phyloP scores from a whole-genome alignment of 2,329 filamentous ascomycete species.

The Davidsoniella neocaledoniae region DNA sequence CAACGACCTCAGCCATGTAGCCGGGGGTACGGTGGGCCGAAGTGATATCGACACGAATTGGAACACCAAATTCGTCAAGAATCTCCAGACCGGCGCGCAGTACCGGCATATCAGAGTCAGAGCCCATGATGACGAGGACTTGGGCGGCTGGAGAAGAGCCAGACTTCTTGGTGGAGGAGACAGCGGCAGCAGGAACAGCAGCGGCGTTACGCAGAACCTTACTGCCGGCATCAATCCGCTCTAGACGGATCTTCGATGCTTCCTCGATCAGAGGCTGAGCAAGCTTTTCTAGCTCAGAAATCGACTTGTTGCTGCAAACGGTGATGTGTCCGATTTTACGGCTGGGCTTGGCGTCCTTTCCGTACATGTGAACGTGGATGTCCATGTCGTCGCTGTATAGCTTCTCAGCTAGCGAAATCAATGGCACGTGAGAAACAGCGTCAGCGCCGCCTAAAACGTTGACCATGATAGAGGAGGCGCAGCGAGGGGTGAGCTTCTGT shows the following conservation, averaged over 20 bases:
- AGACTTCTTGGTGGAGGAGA: conserved; percentile 4
- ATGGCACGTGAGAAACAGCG: conserved; percentile 40
- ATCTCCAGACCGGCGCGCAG: conserved; percentile 50
- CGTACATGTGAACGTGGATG: conserved; percentile 67
- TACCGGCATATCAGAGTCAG: conserved; percentile 57
- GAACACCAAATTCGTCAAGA: conserved; percentile 52
- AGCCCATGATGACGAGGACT: conserved; percentile 71
- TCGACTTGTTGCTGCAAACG: conserved; percentile 51
- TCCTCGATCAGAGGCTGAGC: conserved; percentile 53
- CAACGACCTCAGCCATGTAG: conserved; percentile 52
- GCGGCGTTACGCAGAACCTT: conserved; percentile 22
- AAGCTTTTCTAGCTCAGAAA: conserved; percentile 40
- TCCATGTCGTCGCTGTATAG: conserved; percentile 30
- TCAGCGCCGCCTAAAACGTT: conserved; percentile 61
- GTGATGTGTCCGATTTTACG: conserved; percentile 96
- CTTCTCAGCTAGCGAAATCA: conserved; percentile 30
- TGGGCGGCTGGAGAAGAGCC: conserved; percentile 12
- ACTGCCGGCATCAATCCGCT: conserved; percentile 28
- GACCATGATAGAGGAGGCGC: conserved; percentile 54
- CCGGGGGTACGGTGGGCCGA: conserved; percentile 62
- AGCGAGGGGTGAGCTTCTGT: conserved; percentile 38
- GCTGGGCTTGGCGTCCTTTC: conserved; percentile 71
- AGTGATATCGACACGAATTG: conserved; percentile 57
- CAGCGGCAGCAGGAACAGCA: conserved; percentile 7
- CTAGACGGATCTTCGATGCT: conserved; percentile 41